These are phyloP conservation scores for Rhodamnia rubescens DNA, from an alignment of 345 rosid genomes.

Conservation along the genomic window DNA sequence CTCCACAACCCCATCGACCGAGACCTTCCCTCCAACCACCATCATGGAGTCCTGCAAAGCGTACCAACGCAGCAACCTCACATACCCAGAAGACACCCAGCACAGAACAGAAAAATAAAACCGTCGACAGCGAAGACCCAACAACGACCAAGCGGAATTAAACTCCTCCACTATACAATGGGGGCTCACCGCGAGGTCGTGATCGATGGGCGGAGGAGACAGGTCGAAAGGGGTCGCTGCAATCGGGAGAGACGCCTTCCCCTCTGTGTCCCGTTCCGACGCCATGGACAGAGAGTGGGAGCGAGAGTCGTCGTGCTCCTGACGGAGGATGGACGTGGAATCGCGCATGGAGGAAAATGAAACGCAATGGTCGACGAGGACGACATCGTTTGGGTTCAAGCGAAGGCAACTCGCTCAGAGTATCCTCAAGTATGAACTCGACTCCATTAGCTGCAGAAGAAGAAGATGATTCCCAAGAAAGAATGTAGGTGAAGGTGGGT, in stretches of 20 bases:
- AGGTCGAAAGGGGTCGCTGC: constrained; percentile 51
- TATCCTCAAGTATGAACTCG: no score
- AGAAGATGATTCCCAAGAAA: neutral
- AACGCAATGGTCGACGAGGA: neutral
- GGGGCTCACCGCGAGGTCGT: constrained; percentile 47
- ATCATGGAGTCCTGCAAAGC: constrained; percentile 41
- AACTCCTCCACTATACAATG: neutral
- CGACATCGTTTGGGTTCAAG: neutral
- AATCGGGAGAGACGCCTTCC: constrained; percentile 3
- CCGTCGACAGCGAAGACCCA: neutral
- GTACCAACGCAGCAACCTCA: neutral
- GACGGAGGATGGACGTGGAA: neutral
- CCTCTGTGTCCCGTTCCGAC: neutral
- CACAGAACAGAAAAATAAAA: neutral
- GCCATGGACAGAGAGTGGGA: neutral
- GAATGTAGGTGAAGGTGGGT: neutral
- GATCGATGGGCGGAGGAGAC: constrained; percentile 88
- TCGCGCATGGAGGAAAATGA: neutral
- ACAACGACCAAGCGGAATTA: neutral
- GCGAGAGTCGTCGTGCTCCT: neutral
- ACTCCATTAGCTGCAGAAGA: neutral
- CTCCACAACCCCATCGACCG: constrained; percentile 63
- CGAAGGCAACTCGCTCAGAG: neutral
- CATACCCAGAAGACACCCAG: neutral
- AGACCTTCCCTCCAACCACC: constrained; percentile 55